Evolutionary conservation across 768 basidiomycete genomes (phyloP), one percentile per base, ranked within the genome.

Genomic region (Termitomyces sp.): DNA sequence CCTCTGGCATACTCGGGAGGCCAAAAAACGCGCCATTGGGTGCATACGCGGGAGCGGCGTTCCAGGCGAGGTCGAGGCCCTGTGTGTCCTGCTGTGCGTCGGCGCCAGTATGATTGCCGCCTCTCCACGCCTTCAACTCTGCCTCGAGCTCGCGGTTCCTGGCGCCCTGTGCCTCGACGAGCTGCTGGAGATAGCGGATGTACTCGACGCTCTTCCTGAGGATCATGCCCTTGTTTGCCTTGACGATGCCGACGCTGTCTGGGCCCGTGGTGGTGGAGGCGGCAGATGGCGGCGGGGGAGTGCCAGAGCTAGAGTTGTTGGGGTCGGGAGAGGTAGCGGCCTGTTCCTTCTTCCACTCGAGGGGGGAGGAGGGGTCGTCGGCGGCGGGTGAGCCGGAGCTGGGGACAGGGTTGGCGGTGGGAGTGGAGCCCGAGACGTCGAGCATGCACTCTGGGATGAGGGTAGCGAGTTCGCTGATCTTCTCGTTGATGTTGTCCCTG

Each of bases 171-270:
- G 85, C 87, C 3, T 81, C 83, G 11, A 94, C 91, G 54, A 94
- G 85, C 64, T 93, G 91, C 68, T 94, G 92, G 12, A 94, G 82
- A 70, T 92, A 93, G 58, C 91, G 82, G 33, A 88, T 87, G 66
- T 88, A 87, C 66, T 88, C 87, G 2, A 89, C 87, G 57, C 85
- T 87, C 81, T 91, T 96, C 64, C 91, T 72, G 47, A 96, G 73
- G 45, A 96, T 94, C 86, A 95, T 91, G 36, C 94, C 93, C 78
- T 96, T 96, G 75, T 96, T 95, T 30, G 93, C 93, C 69, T 95
- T 95, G 55, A 91, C 87, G 33, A 80, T 78, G 20, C 75, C 76
- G 34, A 78, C 77, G 22, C 70, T 39, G n/a, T 55, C 52, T 6
- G 22, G 72, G 2, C 60, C 67, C 1, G 58, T 66, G 20, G 59